Base-by-base conservation (phyloP, 768 basidiomycete species). In the Lactarius hatsudake region DNA sequence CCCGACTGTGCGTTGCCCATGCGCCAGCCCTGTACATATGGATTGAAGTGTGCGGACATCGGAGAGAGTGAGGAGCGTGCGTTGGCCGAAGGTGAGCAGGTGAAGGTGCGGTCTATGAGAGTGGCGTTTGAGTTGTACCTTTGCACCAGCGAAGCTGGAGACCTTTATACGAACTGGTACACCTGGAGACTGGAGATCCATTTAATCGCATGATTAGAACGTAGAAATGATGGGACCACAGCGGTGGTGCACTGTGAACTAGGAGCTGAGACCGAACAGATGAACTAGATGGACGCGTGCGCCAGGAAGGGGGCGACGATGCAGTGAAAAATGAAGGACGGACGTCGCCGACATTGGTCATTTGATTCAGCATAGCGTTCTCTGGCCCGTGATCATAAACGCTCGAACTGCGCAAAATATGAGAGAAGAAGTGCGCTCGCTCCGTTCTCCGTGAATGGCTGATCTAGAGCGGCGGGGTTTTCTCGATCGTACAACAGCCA, bases 1-100 rank as follows among this genome's bases (percentile, higher is more conserved):
- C 48, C 57, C 0, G 66, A 68, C 15, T 45, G 38, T n/a, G 60
- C 51, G 15, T 62, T 69, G 8, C 62, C 62, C 38, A 56, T 43
- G 40, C 55, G 62, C 71, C 71, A 71, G 59, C 65, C 69, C 57
- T 71, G 71, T 5, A 71, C 69, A 53, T 61, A 67, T 6, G 71
- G 71, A 28, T 71, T 71, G 63, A 71, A 71, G 51, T 68, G 53
- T 26, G 68, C 57, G 1, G 67, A 69, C 68, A 69, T 69, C 15
- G 38, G 45, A 20, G 56, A 15, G 43, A 8, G 56, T 9, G 30
- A 36, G 32, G 5, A 26, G 15, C 1, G 17, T 45, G 28, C n/a
- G 38, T 45, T 5, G 5, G 30, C 26, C 32, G 61, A 30, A 62
- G 55, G 23, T 53, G 13, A 26, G 13, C 51, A 5, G 51, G 23